Evolutionary conservation across 2,329 filamentous ascomycete genomes (phyloP).

Genomic region (Alternaria burnsii): DNA sequence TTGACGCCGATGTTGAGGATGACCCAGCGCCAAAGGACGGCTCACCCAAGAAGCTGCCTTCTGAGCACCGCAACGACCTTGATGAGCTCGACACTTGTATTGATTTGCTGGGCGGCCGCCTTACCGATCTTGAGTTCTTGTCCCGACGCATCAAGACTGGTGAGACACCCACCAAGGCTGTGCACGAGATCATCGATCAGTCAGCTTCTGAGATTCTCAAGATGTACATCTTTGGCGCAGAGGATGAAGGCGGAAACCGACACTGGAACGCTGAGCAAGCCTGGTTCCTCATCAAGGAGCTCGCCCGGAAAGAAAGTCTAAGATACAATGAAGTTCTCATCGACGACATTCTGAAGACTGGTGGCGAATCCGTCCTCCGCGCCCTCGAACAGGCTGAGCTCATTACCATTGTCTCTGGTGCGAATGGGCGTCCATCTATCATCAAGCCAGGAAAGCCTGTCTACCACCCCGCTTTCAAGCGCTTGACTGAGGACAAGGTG

Average conservation of each 20-base stretch:
- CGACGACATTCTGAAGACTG: conserved; percentile 74
- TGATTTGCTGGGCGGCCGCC: conserved; percentile 80
- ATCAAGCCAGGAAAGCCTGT: conserved; percentile 87
- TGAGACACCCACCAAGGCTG: conserved; percentile 80
- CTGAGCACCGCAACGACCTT: conserved; percentile 64
- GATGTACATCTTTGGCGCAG: conserved; percentile 78
- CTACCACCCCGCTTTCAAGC: conserved; percentile 82
- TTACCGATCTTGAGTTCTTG: conserved; percentile 95
- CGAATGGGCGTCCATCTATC: conserved; percentile 77
- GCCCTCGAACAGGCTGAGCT: conserved; percentile 86
- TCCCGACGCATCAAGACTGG: conserved; percentile 89
- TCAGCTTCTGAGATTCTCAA: conserved; percentile 90
- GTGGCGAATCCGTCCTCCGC: conserved; percentile 79
- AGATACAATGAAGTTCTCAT: conserved; percentile 88
- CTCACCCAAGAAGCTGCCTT: conserved; percentile 55
- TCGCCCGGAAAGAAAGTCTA: conserved; percentile 73
- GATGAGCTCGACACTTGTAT: conserved; percentile 83
- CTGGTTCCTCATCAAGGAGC: conserved; percentile 84
- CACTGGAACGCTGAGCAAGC: conserved; percentile 87
- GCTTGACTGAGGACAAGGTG: conserved; percentile 74
- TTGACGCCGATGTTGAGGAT: conserved; percentile 64
- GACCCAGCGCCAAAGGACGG: conserved; percentile 50
- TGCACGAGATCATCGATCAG: conserved; percentile 88
- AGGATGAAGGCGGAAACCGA: conserved; percentile 62
- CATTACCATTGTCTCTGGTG: conserved; percentile 74